phyloP scores from a whole-genome alignment of 148 eudicot species.

The Rhododendron griersonianum region DNA sequence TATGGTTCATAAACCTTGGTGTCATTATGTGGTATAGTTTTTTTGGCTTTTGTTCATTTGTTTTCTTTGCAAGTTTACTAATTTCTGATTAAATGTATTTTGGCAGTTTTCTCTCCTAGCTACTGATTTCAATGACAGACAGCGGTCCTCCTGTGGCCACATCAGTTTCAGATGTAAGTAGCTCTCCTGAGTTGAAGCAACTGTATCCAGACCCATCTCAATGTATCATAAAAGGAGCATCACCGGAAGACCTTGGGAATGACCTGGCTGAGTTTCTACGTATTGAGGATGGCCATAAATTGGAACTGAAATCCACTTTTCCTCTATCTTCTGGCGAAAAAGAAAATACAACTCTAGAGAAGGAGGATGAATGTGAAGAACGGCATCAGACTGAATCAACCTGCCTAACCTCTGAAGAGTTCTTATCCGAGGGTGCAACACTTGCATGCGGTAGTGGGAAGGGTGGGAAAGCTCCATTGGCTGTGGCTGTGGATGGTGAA shows the following conservation, averaged over 20 bases:
- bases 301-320: conserved; percentile 9
- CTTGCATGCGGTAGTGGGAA: conserved; percentile 24
- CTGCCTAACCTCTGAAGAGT: conserved; percentile 27
- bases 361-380: conserved; percentile 21
- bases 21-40: background rate
- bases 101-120: background rate
- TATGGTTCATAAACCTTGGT: background rate
- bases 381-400: conserved; percentile 6
- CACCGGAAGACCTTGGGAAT: conserved; percentile 34
- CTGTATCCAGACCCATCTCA: conserved; percentile 15
- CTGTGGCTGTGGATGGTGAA: conserved; percentile 14
- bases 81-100: background rate
- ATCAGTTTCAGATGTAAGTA: conserved; percentile 22
- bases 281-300: conserved; percentile 22
- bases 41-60: background rate
- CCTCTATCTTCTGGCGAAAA: conserved; percentile 18
- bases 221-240: conserved; percentile 18
- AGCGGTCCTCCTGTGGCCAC: conserved; percentile 13
- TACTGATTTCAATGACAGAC: conserved; percentile 40
- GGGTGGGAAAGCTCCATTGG: background rate
- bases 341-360: conserved; percentile 21
- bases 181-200: conserved; percentile 16
- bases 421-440: conserved; percentile 39
- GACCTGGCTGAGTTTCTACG: conserved; percentile 33
- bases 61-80: background rate